Conservation (phyloP, 2,329 filamentous ascomycete species). For the Plectosphaerella plurivora region DNA sequence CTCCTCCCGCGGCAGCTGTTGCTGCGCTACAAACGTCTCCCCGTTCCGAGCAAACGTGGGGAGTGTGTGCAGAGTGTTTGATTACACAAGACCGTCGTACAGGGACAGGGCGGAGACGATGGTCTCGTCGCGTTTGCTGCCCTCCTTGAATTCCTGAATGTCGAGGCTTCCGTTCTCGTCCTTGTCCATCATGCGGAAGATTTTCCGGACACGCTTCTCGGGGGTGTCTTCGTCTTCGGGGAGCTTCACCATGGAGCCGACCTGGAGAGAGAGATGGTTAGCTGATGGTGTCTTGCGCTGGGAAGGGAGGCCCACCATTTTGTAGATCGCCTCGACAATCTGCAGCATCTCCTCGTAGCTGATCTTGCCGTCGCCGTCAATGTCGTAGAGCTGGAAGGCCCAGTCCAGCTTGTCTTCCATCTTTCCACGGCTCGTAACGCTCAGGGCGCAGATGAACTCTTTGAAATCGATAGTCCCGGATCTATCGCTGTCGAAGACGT, state of each 20-base stretch:
- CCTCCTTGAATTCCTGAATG: slow-evolving; percentile 98
- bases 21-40: no score
- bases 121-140: slow-evolving; percentile 96
- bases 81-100: slow-evolving; percentile 87
- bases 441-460: slow-evolving; percentile 97
- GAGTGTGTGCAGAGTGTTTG: neutral
- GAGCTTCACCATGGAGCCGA: slow-evolving; percentile 98
- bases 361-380: slow-evolving; percentile 98
- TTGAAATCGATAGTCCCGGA: slow-evolving; percentile 99
- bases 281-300: neutral
- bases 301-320: slow-evolving; percentile 66
- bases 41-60: no score
- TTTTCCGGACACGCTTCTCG: slow-evolving; percentile 96
- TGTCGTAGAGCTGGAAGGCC: slow-evolving; percentile 99
- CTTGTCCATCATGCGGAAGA: slow-evolving; percentile 99
- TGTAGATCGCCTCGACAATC: slow-evolving; percentile 99
- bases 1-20: no score
- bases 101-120: slow-evolving; percentile 95
- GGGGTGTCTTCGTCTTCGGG: slow-evolving; percentile 98
- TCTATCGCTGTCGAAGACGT: slow-evolving; percentile 97
- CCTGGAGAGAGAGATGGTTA: slow-evolving; percentile 44
- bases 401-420: slow-evolving; percentile 99
- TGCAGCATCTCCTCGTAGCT: slow-evolving; percentile 98
- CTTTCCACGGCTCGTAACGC: slow-evolving; percentile 93
- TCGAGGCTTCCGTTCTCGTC: slow-evolving; percentile 97